Evolutionary conservation across 2,329 filamentous ascomycete genomes (phyloP), one percentile per base, ranked within the genome.

Genomic region (Helicocarpus griseus): DNA sequence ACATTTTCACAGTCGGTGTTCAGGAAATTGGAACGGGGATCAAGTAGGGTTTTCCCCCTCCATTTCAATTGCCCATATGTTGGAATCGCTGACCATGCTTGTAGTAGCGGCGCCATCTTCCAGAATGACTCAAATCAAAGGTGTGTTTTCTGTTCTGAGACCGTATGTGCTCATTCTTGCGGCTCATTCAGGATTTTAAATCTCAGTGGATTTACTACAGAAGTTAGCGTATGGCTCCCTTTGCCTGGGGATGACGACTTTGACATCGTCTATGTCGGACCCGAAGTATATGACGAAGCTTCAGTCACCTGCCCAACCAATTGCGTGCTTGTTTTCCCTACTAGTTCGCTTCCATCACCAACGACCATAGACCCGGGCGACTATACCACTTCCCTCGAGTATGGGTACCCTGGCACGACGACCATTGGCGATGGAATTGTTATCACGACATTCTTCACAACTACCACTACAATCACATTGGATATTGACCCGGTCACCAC

Each of bases 1-100:
- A 63, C 45, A 44, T 61, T 4, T 54, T 54, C 14, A 63, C 61
- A 1, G 60, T 61, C 48, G 61, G 41, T 2, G 57, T 58, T 14
- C 45, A 57, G 2, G 54, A 61, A 46, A 58, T 60, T 35, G 49
- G 38, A 43, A 45, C 40, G 48, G 41, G 49, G 4, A 51, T 51
- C n/a, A 39, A 51, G 47, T 38, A 21, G 26, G 47, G 2, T 6
- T 29, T 29, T 21, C 19, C 19, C 5, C 13, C 9, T 26, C n/a
- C 17, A 21, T 29, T 14, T 17, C n/a, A n/a, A n/a, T n/a, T n/a
- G n/a, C n/a, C n/a, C n/a, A n/a, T n/a, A n/a, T n/a, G n/a, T n/a
- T n/a, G n/a, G n/a, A n/a, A n/a, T n/a, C n/a, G 19, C 29, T 48
- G 35, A 48, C 13, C 0, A 7, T 36, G n/a, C 9, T 17, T 9